phyloP scores from a whole-genome alignment of 169 alveolate genomes.

The Cryptosporidium ryanae region DNA sequence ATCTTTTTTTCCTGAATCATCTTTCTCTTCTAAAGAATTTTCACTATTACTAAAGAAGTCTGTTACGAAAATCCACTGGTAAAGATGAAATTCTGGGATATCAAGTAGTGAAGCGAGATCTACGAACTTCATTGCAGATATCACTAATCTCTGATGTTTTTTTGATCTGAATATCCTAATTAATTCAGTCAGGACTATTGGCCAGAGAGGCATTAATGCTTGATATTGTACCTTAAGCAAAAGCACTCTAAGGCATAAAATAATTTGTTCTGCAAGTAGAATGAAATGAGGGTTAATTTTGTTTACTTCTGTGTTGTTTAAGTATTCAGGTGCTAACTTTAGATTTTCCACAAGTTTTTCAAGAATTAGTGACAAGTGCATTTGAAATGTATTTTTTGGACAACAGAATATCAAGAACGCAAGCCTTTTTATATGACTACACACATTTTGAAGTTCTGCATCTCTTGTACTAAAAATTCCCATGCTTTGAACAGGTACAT shows the following conservation, averaged over 20 bases:
- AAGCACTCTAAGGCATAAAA: conserved; percentile 78
- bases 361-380: conserved; percentile 78
- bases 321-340: conserved; percentile 64
- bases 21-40: neutral
- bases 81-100: conserved; percentile 80
- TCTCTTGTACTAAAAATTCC: conserved; percentile 78
- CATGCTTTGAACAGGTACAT: conserved; percentile 46
- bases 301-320: neutral
- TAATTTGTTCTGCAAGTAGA: conserved; percentile 73
- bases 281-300: conserved; percentile 38
- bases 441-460: conserved; percentile 70
- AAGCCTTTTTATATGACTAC: conserved; percentile 75
- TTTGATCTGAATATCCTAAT: conserved; percentile 76
- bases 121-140: conserved; percentile 78
- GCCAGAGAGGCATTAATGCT: conserved; percentile 81
- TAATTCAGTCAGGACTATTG: conserved; percentile 78
- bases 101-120: conserved; percentile 79
- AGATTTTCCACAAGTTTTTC: conserved; percentile 82
- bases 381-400: conserved; percentile 79
- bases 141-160: conserved; percentile 37
- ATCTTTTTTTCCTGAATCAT: neutral
- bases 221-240: conserved; percentile 74
- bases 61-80: conserved; percentile 79
- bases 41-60: conserved; percentile 56
- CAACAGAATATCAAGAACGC: conserved; percentile 82